Conservation (phyloP, 345 rosid species). For the Acer saccharum region DNA sequence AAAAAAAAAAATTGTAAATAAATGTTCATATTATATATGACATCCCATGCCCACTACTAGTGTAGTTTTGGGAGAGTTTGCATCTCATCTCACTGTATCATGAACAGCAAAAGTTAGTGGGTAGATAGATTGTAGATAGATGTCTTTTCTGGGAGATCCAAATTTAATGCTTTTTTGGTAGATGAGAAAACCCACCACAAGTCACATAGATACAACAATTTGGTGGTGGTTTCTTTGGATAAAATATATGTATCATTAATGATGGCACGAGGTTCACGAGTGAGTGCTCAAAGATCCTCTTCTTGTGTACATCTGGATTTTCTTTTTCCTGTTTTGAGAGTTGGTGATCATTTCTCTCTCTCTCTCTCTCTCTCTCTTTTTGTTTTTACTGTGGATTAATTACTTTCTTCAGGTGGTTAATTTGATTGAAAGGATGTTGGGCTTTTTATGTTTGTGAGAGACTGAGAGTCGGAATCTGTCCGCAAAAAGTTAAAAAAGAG, state of each 20-base stretch:
- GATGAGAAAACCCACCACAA: conserved; percentile 12
- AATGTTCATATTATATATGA: conserved; percentile 19
- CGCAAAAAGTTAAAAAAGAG: not conserved
- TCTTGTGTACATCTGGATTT: not conserved
- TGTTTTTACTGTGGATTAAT: not conserved
- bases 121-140: not conserved
- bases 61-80: conserved; percentile 11
- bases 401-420: conserved; percentile 11
- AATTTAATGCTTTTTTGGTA: conserved; percentile 21
- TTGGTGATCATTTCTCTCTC: not conserved
- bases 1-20: not conserved
- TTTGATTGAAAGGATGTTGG: conserved; percentile 13
- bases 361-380: not conserved
- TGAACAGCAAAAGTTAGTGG: conserved; percentile 23
- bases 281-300: conserved; percentile 16
- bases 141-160: conserved; percentile 19
- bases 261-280: conserved; percentile 42
- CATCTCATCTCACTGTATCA: conserved; percentile 5
- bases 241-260: conserved; percentile 7
- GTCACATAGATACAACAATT: not conserved
- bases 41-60: conserved; percentile 12
- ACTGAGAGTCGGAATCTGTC: not conserved
- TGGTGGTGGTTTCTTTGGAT: conserved; percentile 14
- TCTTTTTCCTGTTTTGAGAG: not conserved
- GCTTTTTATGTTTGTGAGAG: not conserved